Conservation (phyloP, 306 rosid species). For the Phaseolus lunatus region DNA sequence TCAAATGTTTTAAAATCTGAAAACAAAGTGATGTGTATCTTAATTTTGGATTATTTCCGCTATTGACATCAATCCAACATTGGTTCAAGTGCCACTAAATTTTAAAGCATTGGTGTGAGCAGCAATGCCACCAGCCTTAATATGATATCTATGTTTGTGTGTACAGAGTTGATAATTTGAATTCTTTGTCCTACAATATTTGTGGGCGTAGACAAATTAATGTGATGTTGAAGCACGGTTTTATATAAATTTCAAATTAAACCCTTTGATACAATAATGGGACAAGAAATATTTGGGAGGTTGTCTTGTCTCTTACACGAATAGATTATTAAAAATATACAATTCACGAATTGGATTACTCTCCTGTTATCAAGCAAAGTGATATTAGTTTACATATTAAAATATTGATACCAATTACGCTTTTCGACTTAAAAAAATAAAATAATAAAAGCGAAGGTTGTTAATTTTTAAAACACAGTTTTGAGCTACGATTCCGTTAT, state of each 20-base stretch:
- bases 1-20: constrained; percentile 13
- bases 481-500: too few species aligned
- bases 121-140: background rate
- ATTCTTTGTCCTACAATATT: background rate
- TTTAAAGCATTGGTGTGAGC: background rate
- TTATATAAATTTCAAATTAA: too few species aligned
- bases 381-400: background rate
- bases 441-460: background rate
- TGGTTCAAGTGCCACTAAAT: background rate
- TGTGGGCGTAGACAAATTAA: background rate
- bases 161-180: background rate
- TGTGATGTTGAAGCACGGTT: too few species aligned
- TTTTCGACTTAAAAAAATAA: background rate
- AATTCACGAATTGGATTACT: constrained; percentile 25
- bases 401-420: background rate
- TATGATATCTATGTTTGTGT: background rate
- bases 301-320: background rate
- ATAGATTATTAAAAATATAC: too few species aligned
- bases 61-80: background rate
- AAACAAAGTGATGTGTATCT: background rate
- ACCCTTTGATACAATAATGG: too few species aligned
- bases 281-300: too few species aligned
- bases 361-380: background rate
- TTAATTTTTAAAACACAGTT: too few species aligned
- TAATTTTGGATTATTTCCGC: background rate